These are phyloP conservation scores for Fraxinus pennsylvanica DNA, from an alignment of 257 asterid genomes.

Conservation along the genomic window DNA sequence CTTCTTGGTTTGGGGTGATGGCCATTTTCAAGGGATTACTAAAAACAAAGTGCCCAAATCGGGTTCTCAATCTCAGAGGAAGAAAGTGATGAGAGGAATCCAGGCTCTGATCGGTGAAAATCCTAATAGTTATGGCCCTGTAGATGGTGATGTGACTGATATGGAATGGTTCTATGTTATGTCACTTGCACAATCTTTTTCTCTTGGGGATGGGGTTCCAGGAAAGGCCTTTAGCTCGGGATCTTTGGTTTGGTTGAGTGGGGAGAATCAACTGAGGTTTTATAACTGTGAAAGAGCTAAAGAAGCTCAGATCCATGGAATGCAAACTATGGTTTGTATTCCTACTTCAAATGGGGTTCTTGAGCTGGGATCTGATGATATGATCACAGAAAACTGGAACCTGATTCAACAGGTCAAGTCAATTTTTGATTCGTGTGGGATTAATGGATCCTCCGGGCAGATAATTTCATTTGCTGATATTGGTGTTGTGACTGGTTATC, in stretches of 20 bases:
- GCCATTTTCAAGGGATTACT: constrained; percentile 29
- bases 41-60: neutral
- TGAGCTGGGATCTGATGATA: constrained; percentile 40
- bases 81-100: constrained; percentile 3
- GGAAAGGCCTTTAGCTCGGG: constrained; percentile 24
- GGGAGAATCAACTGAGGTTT: constrained; percentile 27
- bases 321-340: constrained; percentile 34
- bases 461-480: neutral
- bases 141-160: constrained; percentile 11
- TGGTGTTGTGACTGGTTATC: neutral
- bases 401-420: constrained; percentile 25
- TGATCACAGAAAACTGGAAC: constrained; percentile 29
- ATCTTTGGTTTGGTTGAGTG: constrained; percentile 30
- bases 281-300: constrained; percentile 37
- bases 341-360: constrained; percentile 36
- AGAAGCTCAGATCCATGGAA: constrained; percentile 47
- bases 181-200: constrained; percentile 28
- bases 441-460: neutral
- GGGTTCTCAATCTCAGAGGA: neutral
- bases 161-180: constrained; percentile 41
- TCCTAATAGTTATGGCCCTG: neutral
- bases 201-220: constrained; percentile 19
- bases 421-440: neutral
- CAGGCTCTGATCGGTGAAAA: neutral
- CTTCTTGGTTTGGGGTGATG: constrained; percentile 40